A percentile compares a stretch with the other conserved stretches of the same genome.
Conservation (phyloP, 371 early-diverging fungal species). For the Saksenaea vasiformis region DNA sequence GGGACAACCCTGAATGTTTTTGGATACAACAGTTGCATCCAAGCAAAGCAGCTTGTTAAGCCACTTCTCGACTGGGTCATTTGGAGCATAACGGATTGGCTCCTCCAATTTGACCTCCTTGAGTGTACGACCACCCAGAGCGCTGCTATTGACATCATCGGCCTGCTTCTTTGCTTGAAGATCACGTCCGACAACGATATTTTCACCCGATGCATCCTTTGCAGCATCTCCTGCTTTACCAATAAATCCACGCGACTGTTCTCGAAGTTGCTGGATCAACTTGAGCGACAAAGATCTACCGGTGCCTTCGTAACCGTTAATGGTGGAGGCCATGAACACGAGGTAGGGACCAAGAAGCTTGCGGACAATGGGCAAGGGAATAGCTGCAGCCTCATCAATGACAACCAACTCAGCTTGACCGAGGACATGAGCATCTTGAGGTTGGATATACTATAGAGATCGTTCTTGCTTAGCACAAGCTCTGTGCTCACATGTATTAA, state of each 20-base stretch:
- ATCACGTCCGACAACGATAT: slow-evolving; percentile 60
- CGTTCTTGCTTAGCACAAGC: neutral
- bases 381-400: slow-evolving; percentile 99
- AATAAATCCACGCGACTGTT: slow-evolving; percentile 84
- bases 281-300: slow-evolving; percentile 97
- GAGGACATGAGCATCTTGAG: slow-evolving; percentile 89
- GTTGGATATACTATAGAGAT: slow-evolving; percentile 83
- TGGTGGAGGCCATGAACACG: slow-evolving; percentile 98
- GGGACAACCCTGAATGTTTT: slow-evolving; percentile 86
- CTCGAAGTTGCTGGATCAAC: slow-evolving; percentile 90
- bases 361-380: slow-evolving; percentile 93
- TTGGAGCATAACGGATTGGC: slow-evolving; percentile 93
- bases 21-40: slow-evolving; percentile 79
- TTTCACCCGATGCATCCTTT: slow-evolving; percentile 43
- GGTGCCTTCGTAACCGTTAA: slow-evolving; percentile 99
- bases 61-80: slow-evolving; percentile 98
- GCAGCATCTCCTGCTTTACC: slow-evolving; percentile 51
- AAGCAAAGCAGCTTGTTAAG: slow-evolving; percentile 94
- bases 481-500: neutral
- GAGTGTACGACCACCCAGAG: slow-evolving; percentile 74
- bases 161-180: slow-evolving; percentile 50
- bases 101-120: slow-evolving; percentile 92
- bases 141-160: slow-evolving; percentile 32
- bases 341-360: slow-evolving; percentile 93
- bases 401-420: slow-evolving; percentile 97